These are phyloP conservation scores for Diaporthe batatas DNA, from an alignment of 2,329 filamentous ascomycete genomes.

Conservation along the genomic window DNA sequence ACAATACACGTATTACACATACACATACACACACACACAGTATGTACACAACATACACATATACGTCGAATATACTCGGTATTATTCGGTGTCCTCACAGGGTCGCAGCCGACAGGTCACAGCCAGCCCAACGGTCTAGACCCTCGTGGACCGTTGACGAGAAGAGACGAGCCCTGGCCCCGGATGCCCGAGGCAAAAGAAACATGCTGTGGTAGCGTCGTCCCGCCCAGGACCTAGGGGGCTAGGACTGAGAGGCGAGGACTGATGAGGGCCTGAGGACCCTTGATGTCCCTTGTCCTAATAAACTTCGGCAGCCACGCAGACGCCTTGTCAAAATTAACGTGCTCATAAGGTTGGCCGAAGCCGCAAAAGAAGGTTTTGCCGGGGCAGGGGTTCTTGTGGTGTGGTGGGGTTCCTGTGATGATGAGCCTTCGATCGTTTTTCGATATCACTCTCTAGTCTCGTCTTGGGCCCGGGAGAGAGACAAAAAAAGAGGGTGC, in stretches of 20 bases:
- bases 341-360: slow-evolving; percentile 4
- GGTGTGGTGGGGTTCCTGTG: not conserved
- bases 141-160: slow-evolving; percentile 9
- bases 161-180: slow-evolving; percentile 7
- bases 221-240: not conserved
- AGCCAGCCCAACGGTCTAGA: slow-evolving; percentile 29
- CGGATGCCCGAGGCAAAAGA: too few species aligned
- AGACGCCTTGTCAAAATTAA: not conserved
- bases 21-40: not conserved
- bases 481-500: too few species aligned
- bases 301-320: slow-evolving; percentile 12
- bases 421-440: not conserved
- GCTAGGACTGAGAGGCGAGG: too few species aligned
- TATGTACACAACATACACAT: not conserved
- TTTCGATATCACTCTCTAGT: not conserved
- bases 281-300: slow-evolving; percentile 1
- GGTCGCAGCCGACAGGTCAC: slow-evolving; percentile 29
- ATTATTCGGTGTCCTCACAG: slow-evolving; percentile 1
- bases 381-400: slow-evolving; percentile 7
- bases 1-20: too few species aligned
- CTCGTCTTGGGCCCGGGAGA: too few species aligned
- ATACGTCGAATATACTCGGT: not conserved
- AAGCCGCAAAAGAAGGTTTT: slow-evolving; percentile 19
- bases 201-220: not conserved
- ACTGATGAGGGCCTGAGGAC: not conserved